phyloP scores from a whole-genome alignment of 768 basidiomycete genomes.

The Clavulina sp. region DNA sequence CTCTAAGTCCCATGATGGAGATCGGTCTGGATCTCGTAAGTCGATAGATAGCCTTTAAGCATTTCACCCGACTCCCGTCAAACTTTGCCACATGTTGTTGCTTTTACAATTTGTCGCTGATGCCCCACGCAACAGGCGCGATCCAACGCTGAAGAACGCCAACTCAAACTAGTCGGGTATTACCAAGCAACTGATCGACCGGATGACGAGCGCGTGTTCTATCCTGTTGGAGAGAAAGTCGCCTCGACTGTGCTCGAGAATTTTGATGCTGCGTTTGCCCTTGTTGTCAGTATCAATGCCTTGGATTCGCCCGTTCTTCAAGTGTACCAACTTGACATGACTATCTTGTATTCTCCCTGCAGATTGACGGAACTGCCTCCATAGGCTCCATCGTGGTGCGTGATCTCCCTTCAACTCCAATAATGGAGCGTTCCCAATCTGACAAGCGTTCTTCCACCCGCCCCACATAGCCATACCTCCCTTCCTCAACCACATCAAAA shows the following conservation, averaged over 20 bases:
- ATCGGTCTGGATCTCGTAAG: constrained; percentile 61
- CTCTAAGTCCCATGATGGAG: constrained; percentile 72
- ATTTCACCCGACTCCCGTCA: background rate
- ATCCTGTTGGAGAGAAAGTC: constrained; percentile 48
- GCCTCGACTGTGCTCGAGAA: constrained; percentile 34
- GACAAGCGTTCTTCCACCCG: constrained; percentile 1
- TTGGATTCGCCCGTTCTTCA: background rate
- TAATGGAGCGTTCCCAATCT: background rate
- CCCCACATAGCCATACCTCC: constrained; percentile 32
- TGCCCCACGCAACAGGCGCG: constrained; percentile 28
- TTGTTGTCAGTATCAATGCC: constrained; percentile 35
- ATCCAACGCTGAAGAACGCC: constrained; percentile 37
- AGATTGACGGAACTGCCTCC: constrained; percentile 50
- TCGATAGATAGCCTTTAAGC: background rate
- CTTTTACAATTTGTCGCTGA: background rate
- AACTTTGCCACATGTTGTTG: constrained; percentile 2
- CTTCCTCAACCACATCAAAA: constrained; percentile 22
- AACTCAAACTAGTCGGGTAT: constrained; percentile 45
- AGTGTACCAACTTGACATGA: no score
- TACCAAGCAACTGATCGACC: constrained; percentile 52
- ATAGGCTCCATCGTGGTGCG: no score
- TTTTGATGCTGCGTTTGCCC: constrained; percentile 45
- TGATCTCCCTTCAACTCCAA: background rate
- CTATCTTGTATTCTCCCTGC: constrained; percentile 3
- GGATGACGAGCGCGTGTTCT: constrained; percentile 40